Conservation (phyloP, 2,329 filamentous ascomycete species). For the Penicillium sp. region DNA sequence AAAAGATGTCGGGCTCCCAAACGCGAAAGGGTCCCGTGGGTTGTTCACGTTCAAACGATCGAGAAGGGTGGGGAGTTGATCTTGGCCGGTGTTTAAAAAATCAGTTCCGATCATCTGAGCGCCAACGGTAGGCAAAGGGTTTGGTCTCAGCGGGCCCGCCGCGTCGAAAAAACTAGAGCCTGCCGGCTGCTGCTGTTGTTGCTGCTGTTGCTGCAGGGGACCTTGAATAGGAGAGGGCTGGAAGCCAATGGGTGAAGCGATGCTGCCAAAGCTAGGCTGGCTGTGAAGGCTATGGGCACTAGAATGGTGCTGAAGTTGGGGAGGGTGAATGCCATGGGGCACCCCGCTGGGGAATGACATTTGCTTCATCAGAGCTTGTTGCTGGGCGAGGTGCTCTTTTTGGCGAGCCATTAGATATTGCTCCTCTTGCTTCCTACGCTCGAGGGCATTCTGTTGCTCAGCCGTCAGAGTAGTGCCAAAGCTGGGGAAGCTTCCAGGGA, state of each 20-base stretch:
- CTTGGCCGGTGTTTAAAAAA: constrained; percentile 66
- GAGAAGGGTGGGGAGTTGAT: constrained; percentile 70
- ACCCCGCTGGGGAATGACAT: constrained; percentile 66
- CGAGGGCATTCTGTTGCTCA: constrained; percentile 96
- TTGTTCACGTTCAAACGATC: constrained; percentile 65
- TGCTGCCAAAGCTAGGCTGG: constrained; percentile 94
- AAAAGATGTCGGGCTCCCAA: constrained; percentile 53
- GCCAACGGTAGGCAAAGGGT: constrained; percentile 42
- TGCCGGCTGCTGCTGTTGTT: constrained; percentile 57
- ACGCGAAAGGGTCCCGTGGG: constrained; percentile 55
- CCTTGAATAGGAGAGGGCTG: constrained; percentile 65
- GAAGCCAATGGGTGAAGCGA: constrained; percentile 80
- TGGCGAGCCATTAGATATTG: constrained; percentile 96
- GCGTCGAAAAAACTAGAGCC: constrained; percentile 73
- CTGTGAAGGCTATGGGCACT: constrained; percentile 96
- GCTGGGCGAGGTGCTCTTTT: constrained; percentile 87
- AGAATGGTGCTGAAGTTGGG: constrained; percentile 84
- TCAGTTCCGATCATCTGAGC: constrained; percentile 52
- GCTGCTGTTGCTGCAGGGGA: constrained; percentile 60
- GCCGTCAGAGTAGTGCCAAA: constrained; percentile 96
- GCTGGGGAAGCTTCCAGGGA: constrained; percentile 91
- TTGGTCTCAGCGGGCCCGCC: constrained; percentile 48
- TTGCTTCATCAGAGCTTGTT: constrained; percentile 77
- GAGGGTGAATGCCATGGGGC: constrained; percentile 57
- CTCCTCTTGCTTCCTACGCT: constrained; percentile 96